Percentiles rank a stretch among this genome's conserved stretches.
Conservation (phyloP, 108 stramenopile species). For the Skeletonema potamos region DNA sequence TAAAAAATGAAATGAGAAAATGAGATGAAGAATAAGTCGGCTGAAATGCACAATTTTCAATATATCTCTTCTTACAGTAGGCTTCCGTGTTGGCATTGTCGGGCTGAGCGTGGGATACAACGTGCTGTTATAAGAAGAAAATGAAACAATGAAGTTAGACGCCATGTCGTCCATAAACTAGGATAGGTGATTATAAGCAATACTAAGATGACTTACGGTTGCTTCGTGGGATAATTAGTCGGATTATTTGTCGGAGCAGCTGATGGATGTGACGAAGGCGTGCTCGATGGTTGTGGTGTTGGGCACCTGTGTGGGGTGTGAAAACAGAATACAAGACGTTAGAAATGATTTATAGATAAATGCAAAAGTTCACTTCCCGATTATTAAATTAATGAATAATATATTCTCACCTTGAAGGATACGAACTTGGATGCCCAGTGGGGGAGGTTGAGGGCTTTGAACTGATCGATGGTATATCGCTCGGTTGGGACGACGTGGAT, state of each 20-base stretch:
- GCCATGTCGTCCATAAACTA: background rate
- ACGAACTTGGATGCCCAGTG: background rate
- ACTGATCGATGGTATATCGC: background rate
- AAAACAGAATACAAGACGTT: background rate
- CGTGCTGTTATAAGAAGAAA: background rate
- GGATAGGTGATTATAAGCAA: background rate
- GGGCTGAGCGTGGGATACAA: background rate
- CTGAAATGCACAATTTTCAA: background rate
- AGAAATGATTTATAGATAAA: background rate
- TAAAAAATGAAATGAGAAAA: background rate
- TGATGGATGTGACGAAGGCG: background rate
- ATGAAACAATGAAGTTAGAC: background rate
- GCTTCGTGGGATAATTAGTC: background rate
- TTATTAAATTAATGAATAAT: background rate
- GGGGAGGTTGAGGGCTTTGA: background rate
- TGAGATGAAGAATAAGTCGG: background rate
- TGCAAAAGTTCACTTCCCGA: too few species aligned
- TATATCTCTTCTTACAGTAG: background rate
- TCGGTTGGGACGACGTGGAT: background rate
- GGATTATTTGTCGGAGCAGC: too few species aligned
- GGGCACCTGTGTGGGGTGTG: background rate
- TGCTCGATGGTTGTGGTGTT: background rate
- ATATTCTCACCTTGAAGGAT: background rate
- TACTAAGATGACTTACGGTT: background rate
- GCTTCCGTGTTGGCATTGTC: too few species aligned